phyloP scores from a whole-genome alignment of 345 rosid genomes.

The Crucihimalaya himalaica region DNA sequence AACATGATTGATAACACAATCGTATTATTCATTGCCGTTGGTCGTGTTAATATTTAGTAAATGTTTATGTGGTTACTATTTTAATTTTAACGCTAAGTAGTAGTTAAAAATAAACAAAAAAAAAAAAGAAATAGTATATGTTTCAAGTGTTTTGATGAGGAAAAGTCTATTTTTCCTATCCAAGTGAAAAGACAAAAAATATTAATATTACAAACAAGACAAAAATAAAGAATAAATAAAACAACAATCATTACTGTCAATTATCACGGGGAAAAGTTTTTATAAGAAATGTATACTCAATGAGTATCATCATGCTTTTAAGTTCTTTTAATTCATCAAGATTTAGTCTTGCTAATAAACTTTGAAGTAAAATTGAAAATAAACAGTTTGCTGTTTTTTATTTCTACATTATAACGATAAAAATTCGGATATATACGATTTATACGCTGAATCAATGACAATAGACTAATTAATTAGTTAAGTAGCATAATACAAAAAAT shows the following conservation, averaged over 20 bases:
- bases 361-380: background rate
- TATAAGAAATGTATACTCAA: slow-evolving; percentile 1
- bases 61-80: background rate
- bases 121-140: background rate
- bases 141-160: background rate
- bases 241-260: slow-evolving; percentile 33
- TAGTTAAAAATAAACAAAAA: background rate
- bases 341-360: background rate
- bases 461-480: background rate
- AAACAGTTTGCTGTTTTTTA: background rate
- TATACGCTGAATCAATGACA: background rate
- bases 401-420: background rate
- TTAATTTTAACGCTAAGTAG: background rate
- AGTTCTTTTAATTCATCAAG: slow-evolving; percentile 9
- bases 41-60: background rate
- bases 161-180: background rate
- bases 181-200: background rate
- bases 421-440: background rate
- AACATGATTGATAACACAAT: background rate
- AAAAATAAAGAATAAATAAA: slow-evolving; percentile 31
- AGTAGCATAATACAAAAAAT: background rate
- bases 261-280: slow-evolving; percentile 19
- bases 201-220: slow-evolving; percentile 27
- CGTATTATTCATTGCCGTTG: background rate
- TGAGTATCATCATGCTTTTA: background rate